These are phyloP conservation scores for Neurospora sp. DNA, from an alignment of 495 filamentous ascomycete species.

Conservation along the genomic window DNA sequence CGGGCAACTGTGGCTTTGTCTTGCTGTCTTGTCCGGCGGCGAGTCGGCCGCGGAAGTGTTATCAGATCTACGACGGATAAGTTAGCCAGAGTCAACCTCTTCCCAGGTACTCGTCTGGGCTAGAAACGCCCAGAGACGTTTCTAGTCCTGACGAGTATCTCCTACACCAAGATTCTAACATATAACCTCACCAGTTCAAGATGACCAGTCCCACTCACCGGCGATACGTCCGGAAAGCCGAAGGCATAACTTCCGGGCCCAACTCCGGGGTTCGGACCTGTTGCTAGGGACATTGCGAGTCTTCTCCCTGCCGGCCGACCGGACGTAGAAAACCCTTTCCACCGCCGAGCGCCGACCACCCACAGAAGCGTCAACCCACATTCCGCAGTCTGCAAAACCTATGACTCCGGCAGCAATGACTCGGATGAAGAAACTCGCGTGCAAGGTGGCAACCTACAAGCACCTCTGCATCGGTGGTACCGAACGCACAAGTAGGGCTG, in stretches of 20 bases:
- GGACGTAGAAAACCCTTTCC: too few species aligned
- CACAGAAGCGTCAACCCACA: neutral
- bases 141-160: too few species aligned
- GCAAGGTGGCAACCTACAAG: neutral
- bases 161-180: too few species aligned
- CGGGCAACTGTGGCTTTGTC: neutral
- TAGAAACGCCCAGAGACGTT: too few species aligned
- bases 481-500: neutral
- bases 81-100: too few species aligned
- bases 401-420: neutral
- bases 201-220: too few species aligned
- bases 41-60: too few species aligned
- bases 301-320: neutral
- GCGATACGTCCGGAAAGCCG: neutral
- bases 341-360: neutral
- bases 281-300: too few species aligned
- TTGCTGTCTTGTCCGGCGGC: neutral
- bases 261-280: neutral
- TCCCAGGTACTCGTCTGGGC: too few species aligned
- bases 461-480: neutral
- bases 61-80: too few species aligned
- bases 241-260: neutral
- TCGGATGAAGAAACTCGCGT: neutral
- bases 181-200: too few species aligned
- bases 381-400: neutral